Conservation (phyloP, 2,329 filamentous ascomycete species). For the Ophiognomonia clavigignenti-juglandacearum region DNA sequence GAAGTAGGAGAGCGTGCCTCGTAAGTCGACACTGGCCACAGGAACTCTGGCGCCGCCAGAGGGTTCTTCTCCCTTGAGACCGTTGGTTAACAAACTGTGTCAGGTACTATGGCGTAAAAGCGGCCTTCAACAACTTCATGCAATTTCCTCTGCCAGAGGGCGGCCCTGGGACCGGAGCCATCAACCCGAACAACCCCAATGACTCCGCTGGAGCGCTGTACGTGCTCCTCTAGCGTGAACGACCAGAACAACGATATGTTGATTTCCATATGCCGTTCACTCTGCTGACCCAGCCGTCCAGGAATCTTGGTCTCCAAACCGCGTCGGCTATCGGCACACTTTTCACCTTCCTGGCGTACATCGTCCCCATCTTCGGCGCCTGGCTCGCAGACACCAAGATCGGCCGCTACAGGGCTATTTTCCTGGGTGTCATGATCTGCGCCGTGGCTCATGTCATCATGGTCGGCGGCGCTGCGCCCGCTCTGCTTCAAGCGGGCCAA, state of each 20-base stretch:
- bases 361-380: conserved; percentile 45
- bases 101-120: conserved; percentile 46
- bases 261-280: background rate
- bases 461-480: conserved; percentile 57
- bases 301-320: conserved; percentile 34
- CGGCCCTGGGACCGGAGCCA: conserved; percentile 29
- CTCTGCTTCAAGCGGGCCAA: conserved; percentile 45
- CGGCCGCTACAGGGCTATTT: conserved; percentile 64
- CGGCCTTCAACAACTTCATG: conserved; percentile 51
- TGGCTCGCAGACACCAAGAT: conserved; percentile 60
- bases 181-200: conserved; percentile 26
- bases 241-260: background rate
- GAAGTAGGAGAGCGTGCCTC: conserved; percentile 49
- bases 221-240: too few species aligned
- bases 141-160: conserved; percentile 45
- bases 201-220: conserved; percentile 44
- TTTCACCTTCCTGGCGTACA: conserved; percentile 44
- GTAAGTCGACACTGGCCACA: too few species aligned
- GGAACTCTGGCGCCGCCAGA: too few species aligned
- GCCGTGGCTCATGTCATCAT: conserved; percentile 61
- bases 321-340: conserved; percentile 40
- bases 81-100: too few species aligned
- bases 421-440: conserved; percentile 48
- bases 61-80: too few species aligned
- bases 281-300: background rate